phyloP scores from a whole-genome alignment of 169 alveolate genomes.

The Cryptosporidium ubiquitum region DNA sequence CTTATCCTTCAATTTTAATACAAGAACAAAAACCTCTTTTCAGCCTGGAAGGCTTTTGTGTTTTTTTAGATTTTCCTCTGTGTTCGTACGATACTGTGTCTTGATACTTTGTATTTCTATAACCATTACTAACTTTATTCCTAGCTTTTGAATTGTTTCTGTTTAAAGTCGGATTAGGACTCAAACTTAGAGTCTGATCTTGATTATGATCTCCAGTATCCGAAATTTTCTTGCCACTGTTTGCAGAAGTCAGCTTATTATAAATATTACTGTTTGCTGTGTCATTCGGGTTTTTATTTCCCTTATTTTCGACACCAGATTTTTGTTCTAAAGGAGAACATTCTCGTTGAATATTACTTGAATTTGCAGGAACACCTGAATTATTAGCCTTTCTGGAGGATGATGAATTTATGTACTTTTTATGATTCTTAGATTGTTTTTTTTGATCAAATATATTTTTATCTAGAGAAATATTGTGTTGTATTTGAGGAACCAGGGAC shows the following conservation, averaged over 20 bases:
- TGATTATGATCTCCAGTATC: background rate
- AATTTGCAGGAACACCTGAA: background rate
- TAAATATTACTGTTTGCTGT: background rate
- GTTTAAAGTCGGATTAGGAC: background rate
- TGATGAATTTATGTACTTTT: slow-evolving; percentile 43
- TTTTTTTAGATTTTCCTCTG: background rate
- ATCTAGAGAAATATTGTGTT: background rate
- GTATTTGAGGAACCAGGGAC: background rate
- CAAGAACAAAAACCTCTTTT: slow-evolving; percentile 22
- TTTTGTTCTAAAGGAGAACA: background rate
- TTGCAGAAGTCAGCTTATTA: slow-evolving; percentile 12
- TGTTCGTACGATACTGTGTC: background rate
- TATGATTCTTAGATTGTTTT: background rate
- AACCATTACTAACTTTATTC: background rate
- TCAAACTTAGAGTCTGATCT: slow-evolving; percentile 1
- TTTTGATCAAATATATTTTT: slow-evolving; percentile 2
- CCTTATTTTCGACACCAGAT: background rate
- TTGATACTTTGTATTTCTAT: background rate
- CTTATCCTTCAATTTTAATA: background rate
- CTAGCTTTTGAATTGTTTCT: background rate
- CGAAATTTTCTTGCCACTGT: slow-evolving; percentile 25
- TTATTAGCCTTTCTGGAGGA: slow-evolving; percentile 48
- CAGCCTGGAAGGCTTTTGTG: background rate
- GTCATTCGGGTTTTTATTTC: background rate
- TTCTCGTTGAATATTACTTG: slow-evolving; percentile 1